A percentile compares a stretch with the other conserved stretches of the same genome.
These are phyloP conservation scores for Lepidium aucheri DNA, from an alignment of 345 rosid species.

Conservation along the genomic window DNA sequence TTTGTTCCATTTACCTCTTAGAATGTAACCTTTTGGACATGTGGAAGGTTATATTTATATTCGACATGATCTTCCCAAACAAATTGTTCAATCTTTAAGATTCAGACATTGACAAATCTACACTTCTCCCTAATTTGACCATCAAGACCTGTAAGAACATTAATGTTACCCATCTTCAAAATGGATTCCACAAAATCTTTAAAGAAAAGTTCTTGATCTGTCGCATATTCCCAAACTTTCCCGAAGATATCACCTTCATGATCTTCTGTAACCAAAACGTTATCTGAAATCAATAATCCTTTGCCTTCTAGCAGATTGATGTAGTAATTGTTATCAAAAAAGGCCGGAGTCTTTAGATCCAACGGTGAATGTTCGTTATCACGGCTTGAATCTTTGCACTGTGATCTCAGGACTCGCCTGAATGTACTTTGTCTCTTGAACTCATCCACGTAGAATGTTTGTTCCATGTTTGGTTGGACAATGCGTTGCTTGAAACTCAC, in stretches of 20 bases:
- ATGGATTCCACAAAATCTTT: constrained; percentile 43
- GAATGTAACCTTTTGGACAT: too few relatives aligned
- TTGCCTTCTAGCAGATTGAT: constrained; percentile 51
- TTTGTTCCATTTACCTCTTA: too few relatives aligned
- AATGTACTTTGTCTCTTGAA: constrained; percentile 48
- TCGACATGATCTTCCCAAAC: not conserved
- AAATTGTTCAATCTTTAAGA: not conserved
- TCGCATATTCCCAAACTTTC: constrained; percentile 50
- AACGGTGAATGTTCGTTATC: constrained; percentile 46
- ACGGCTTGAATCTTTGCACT: constrained; percentile 45
- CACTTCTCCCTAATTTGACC: constrained; percentile 58
- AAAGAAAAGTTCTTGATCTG: constrained; percentile 43
- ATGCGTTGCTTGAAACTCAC: constrained; percentile 59
- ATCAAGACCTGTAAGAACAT: constrained; percentile 39
- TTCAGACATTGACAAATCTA: constrained; percentile 39
- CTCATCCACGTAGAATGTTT: constrained; percentile 38
- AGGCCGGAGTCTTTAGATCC: constrained; percentile 44
- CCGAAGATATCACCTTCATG: constrained; percentile 34
- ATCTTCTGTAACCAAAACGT: constrained; percentile 41
- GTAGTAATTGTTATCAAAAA: constrained; percentile 69
- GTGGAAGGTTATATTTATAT: too few relatives aligned
- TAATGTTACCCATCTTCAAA: constrained; percentile 62
- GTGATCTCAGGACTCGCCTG: constrained; percentile 37
- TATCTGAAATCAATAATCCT: constrained; percentile 60
- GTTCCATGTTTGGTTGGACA: constrained; percentile 23